Conservation (phyloP, 352 stramenopile species). For the Phytophthora niederhauseri region DNA sequence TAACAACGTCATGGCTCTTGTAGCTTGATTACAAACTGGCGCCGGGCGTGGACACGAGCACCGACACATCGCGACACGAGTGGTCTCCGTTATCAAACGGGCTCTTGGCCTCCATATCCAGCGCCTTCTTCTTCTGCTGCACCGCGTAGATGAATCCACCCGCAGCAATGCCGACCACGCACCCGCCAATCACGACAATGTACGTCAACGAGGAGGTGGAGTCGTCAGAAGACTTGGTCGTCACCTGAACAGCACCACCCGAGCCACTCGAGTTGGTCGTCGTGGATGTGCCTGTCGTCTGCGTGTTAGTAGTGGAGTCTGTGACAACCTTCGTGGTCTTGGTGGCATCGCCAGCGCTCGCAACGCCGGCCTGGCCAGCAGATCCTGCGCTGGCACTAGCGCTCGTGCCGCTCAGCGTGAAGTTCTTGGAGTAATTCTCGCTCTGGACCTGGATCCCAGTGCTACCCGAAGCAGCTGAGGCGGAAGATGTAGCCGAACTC, state of each 20-base stretch:
- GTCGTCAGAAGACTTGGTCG: slow-evolving; percentile 48
- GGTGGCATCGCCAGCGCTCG: slow-evolving; percentile 20
- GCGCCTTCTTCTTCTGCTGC: slow-evolving; percentile 57
- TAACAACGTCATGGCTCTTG: slow-evolving; percentile 12
- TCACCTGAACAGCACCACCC: slow-evolving; percentile 40
- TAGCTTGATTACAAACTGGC: slow-evolving; percentile 21
- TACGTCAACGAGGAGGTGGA: slow-evolving; percentile 38
- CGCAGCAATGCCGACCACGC: slow-evolving; percentile 42
- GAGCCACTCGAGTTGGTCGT: slow-evolving; percentile 25
- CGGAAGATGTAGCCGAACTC: slow-evolving; percentile 16
- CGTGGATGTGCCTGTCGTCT: slow-evolving; percentile 27
- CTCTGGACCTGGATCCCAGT: slow-evolving; percentile 28
- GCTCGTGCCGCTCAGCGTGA: slow-evolving; percentile 33
- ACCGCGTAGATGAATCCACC: slow-evolving; percentile 50
- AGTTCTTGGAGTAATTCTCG: slow-evolving; percentile 33
- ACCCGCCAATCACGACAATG: slow-evolving; percentile 43
- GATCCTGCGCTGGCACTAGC: slow-evolving; percentile 27
- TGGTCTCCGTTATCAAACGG: slow-evolving; percentile 32
- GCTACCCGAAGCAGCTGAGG: slow-evolving; percentile 4
- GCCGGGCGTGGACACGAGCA: slow-evolving; percentile 45
- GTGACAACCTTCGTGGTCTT: slow-evolving; percentile 12
- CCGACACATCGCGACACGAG: slow-evolving; percentile 40
- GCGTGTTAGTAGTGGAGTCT: slow-evolving; percentile 12
- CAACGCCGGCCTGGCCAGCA: slow-evolving; percentile 19
- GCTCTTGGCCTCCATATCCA: slow-evolving; percentile 52